A percentile compares a stretch with the other conserved stretches of the same genome.
Evolutionary conservation across 805 yeast genomes (phyloP).

Genomic region (Wickerhamiella shivajii): DNA sequence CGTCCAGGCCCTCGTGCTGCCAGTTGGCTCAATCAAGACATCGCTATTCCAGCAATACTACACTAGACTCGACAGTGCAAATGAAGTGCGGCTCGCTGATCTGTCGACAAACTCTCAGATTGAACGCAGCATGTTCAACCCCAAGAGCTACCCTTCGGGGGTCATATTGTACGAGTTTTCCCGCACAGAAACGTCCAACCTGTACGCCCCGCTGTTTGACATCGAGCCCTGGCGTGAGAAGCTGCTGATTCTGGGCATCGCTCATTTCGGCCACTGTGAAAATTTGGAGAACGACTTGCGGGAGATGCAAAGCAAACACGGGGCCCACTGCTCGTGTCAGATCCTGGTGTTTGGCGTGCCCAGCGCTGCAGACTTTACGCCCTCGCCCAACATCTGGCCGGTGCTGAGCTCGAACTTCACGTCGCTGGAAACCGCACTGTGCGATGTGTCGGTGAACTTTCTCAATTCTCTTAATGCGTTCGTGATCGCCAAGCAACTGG

Average conservation of each 20-base stretch:
- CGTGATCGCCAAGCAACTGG: constrained; percentile 63
- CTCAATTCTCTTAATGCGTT: constrained; percentile 43
- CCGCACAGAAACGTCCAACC: constrained; percentile 34
- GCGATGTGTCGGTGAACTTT: constrained; percentile 56
- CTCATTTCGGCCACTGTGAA: constrained; percentile 21
- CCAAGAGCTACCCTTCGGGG: constrained; percentile 76
- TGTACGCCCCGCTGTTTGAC: constrained; percentile 59
- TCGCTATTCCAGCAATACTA: constrained; percentile 32
- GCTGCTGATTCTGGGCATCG: constrained; percentile 35
- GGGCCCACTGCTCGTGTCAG: constrained; percentile 4
- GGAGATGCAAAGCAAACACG: constrained; percentile 1
- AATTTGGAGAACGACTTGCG: constrained; percentile 21
- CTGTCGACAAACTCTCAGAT: constrained; percentile 39
- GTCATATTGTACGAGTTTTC: constrained; percentile 45
- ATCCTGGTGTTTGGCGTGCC: constrained; percentile 36
- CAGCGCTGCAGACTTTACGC: constrained; percentile 2
- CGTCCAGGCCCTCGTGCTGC: constrained; percentile 53
- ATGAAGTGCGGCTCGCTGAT: constrained; percentile 62
- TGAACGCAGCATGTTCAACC: constrained; percentile 41
- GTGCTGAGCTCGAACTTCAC: constrained; percentile 22
- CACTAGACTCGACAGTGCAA: constrained; percentile 31
- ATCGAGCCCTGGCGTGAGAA: constrained; percentile 81
- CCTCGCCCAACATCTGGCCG: constrained; percentile 15
- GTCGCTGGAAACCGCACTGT: constrained; percentile 46
- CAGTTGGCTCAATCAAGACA: constrained; percentile 37